Conservation (phyloP, 768 basidiomycete genomes). For the Lactarius vividus region DNA sequence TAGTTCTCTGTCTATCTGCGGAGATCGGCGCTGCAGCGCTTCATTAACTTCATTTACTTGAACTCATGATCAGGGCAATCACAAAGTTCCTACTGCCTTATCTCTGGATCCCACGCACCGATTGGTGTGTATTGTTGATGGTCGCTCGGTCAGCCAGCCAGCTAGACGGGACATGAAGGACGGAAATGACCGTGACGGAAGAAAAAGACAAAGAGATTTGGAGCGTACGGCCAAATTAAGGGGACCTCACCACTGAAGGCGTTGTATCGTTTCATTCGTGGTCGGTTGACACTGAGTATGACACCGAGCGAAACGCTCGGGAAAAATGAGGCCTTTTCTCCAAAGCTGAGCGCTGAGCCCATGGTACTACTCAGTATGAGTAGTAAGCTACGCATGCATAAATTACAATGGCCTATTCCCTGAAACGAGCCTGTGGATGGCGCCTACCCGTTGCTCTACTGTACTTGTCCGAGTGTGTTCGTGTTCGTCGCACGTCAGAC, state of each 20-base stretch:
- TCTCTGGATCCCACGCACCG: background rate
- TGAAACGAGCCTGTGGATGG: background rate
- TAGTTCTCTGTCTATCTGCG: background rate
- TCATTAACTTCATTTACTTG: background rate
- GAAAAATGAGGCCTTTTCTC: background rate
- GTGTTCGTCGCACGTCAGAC: background rate
- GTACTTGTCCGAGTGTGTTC: background rate
- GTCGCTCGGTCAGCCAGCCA: background rate
- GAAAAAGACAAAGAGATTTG: background rate
- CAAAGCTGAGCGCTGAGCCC: background rate
- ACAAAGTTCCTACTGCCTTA: background rate
- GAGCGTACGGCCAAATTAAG: background rate
- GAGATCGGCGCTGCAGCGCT: background rate
- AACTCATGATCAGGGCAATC: background rate
- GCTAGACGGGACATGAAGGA: background rate
- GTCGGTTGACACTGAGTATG: background rate
- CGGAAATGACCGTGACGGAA: background rate
- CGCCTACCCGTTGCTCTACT: background rate
- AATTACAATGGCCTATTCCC: background rate
- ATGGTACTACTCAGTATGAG: background rate
- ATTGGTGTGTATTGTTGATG: background rate
- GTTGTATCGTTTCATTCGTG: too few species aligned
- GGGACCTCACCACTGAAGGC: too few species aligned
- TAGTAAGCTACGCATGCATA: background rate
- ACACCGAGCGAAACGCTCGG: background rate